A percentile compares a stretch with the other conserved stretches of the same genome.
Evolutionary conservation across 2,329 filamentous ascomycete species (phyloP).

Genomic region (Clonostachys rosea): DNA sequence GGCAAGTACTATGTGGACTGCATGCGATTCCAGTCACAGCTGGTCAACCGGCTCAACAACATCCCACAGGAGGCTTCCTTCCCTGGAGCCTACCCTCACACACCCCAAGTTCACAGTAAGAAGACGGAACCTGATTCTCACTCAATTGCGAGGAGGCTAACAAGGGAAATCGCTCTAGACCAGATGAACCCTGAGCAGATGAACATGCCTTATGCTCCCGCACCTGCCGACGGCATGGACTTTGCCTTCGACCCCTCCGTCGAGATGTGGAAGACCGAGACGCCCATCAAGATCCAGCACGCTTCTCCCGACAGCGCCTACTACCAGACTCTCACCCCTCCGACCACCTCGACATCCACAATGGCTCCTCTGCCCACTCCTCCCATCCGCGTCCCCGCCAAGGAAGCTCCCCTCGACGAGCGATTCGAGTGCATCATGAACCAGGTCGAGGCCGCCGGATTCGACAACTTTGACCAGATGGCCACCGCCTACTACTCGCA

Average conservation of each 20-base stretch:
- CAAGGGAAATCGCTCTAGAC: no score
- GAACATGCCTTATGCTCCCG: no score
- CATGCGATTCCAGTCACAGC: conserved; percentile 14
- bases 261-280: conserved; percentile 10
- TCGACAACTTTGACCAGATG: conserved; percentile 15
- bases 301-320: conserved; percentile 1
- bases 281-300: conserved; percentile 3
- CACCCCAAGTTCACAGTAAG: not conserved
- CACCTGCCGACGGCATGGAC: conserved; percentile 6
- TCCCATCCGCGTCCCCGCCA: not conserved
- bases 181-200: no score
- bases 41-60: conserved; percentile 12
- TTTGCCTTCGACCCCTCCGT: conserved; percentile 10
- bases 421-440: conserved; percentile 13
- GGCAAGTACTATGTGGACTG: conserved; percentile 14
- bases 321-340: not conserved
- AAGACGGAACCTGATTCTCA: no score
- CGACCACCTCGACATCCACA: not conserved
- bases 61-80: conserved; percentile 7
- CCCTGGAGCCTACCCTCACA: not conserved
- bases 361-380: conserved; percentile 1
- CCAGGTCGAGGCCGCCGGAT: conserved; percentile 11
- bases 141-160: no score
- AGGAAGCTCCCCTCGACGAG: conserved; percentile 7
- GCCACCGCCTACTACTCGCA: conserved; percentile 17